phyloP scores from a whole-genome alignment of 2,329 filamentous ascomycete species.

The Ascochyta fabae region DNA sequence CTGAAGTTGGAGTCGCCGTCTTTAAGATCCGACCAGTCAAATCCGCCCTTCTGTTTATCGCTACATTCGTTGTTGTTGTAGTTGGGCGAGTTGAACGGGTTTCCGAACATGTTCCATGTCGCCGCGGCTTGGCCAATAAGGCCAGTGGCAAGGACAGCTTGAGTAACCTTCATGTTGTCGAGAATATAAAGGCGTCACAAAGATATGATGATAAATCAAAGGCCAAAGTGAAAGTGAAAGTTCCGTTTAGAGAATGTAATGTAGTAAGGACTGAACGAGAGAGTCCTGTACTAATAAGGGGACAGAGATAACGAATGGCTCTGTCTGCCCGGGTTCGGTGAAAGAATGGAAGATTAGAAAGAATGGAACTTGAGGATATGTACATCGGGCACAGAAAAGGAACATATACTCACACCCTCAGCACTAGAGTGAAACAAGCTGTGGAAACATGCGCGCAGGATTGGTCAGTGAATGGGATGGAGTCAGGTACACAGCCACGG shows the following conservation, averaged over 20 bases:
- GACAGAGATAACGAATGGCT: slow-evolving; percentile 50
- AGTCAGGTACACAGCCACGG: slow-evolving; percentile 39
- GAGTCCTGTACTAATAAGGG: slow-evolving; percentile 37
- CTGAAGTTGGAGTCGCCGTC: slow-evolving; percentile 57
- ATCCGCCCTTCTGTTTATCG: slow-evolving; percentile 71
- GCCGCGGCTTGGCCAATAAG: slow-evolving; percentile 55
- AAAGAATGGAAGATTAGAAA: slow-evolving; percentile 15
- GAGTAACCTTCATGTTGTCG: slow-evolving; percentile 52
- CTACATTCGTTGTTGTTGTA: slow-evolving; percentile 82
- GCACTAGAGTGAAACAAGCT: slow-evolving; percentile 23
- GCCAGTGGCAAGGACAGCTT: slow-evolving; percentile 55
- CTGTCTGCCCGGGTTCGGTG: slow-evolving; percentile 33
- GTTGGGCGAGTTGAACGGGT: slow-evolving; percentile 69
- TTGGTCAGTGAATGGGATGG: slow-evolving; percentile 22
- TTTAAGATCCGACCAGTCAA: slow-evolving; percentile 71
- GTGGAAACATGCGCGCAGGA: slow-evolving; percentile 31
- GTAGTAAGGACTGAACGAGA: slow-evolving; percentile 30
- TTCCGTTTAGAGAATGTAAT: slow-evolving; percentile 33
- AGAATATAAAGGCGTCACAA: not conserved
- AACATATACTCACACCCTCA: slow-evolving; percentile 35
- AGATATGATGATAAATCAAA: slow-evolving; percentile 16
- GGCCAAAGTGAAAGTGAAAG: slow-evolving; percentile 18
- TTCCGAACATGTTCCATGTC: slow-evolving; percentile 59
- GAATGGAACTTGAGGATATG: slow-evolving; percentile 17
- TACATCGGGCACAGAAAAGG: slow-evolving; percentile 25